Evolutionary conservation across 1,139 yeast genomes (phyloP).

Genomic region (Nakaseomyces nivariensis): DNA sequence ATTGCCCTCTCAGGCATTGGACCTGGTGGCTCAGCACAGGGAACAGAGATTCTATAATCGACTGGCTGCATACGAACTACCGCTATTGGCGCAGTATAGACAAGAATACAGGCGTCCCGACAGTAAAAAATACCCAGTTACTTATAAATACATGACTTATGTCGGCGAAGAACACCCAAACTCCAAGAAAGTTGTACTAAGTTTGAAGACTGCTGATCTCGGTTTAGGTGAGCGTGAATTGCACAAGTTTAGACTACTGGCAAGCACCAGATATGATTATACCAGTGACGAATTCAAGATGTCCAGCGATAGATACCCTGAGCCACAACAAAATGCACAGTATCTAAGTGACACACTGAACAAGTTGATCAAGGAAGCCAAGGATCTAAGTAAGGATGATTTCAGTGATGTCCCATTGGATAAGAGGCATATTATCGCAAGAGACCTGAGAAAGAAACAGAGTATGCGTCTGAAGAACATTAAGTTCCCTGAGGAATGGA

Average conservation of each 20-base stretch:
- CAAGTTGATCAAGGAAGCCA: conserved; percentile 54
- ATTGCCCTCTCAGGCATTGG: conserved; percentile 51
- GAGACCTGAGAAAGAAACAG: conserved; percentile 37
- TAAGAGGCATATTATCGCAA: conserved; percentile 50
- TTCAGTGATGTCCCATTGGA: conserved; percentile 78
- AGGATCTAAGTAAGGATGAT: conserved; percentile 44
- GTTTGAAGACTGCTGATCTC: conserved; percentile 46
- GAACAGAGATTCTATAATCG: conserved; percentile 59
- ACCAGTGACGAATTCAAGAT: conserved; percentile 50
- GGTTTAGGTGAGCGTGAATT: conserved; percentile 42
- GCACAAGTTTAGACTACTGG: conserved; percentile 69
- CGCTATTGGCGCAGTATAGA: conserved; percentile 67
- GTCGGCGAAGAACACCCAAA: conserved; percentile 67
- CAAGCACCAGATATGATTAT: conserved; percentile 70
- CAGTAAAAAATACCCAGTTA: conserved; percentile 42
- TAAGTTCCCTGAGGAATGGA: conserved; percentile 77
- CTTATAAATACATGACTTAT: conserved; percentile 62
- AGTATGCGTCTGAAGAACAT: conserved; percentile 23
- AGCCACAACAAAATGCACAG: conserved; percentile 80
- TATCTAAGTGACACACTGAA: conserved; percentile 57
- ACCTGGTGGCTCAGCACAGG: conserved; percentile 52
- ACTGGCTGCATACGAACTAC: conserved; percentile 86
- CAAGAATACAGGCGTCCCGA: conserved; percentile 47
- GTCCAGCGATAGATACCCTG: conserved; percentile 52
- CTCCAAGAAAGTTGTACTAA: conserved; percentile 58